Base-by-base conservation (phyloP, 176 grass and related monocot genomes). In the Otatea glauca region DNA sequence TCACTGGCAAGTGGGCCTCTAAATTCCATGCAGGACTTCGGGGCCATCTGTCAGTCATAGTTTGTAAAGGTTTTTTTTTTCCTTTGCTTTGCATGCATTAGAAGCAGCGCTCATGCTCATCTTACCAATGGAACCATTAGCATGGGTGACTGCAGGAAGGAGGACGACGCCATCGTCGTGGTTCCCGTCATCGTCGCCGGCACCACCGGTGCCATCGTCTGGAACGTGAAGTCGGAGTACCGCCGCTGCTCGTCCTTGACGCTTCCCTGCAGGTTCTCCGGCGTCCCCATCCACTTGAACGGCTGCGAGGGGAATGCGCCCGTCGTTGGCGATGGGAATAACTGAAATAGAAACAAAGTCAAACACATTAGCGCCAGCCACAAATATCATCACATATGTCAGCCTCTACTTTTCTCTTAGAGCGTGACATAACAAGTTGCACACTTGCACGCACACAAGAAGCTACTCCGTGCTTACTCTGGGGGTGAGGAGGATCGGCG, bases 251-350 rank as follows among this genome's bases (percentile, higher is more conserved):
- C 89, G 0, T 92, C 69, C 75, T 89, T 94, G 8, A 87, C 25
- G 81, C 29, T 38, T 79, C 83, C 68, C 65, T 80, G 78, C 73
- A 67, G 67, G 81, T 55, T 81, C 79, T 75, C 80, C 70, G 70
- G 9, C 20, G 72, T 81, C 44, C 74, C 84, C 77, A 80, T 88
- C 90, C 86, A 92, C 80, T 91, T 89, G 78, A 97, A 89, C 50
- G 80, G 80, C 68, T 94, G 82, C 11, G 87, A 89, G 32, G 88
- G 72, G 53, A 94, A 84, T 9, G 92, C 65, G 45, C 90, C 92
- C 3, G 90, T 91, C 16, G 95, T 94, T 66, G 92, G 95, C 76
- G 95, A 97, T 35, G 90, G 78, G 49, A 97, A 88, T 1, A 97
- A 25, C 94, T 97, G 83, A 81, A 29, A 73, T 76, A 81, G 8